Conservation (phyloP, 495 filamentous ascomycete genomes). For the Halenospora varia region DNA sequence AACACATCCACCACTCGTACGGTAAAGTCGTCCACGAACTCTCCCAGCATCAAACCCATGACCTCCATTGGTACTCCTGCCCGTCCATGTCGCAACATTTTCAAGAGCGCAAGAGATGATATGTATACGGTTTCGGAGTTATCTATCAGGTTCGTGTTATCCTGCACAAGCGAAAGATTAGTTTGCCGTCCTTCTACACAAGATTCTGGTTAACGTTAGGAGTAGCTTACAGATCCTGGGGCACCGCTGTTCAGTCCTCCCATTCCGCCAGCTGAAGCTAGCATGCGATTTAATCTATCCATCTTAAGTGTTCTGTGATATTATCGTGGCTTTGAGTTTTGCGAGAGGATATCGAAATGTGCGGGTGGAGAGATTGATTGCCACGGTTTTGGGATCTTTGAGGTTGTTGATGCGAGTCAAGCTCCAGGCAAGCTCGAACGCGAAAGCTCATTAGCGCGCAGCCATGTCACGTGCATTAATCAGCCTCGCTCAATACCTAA, state of each 20-base stretch:
- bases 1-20: slow-evolving; percentile 97
- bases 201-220: neutral
- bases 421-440: slow-evolving; percentile 7
- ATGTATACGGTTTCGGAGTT: slow-evolving; percentile 99
- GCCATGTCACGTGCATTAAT: slow-evolving; percentile 6
- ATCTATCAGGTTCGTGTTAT: slow-evolving; percentile 84
- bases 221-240: slow-evolving; percentile 69
- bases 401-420: neutral
- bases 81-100: slow-evolving; percentile 96
- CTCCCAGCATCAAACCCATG: slow-evolving; percentile 98
- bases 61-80: slow-evolving; percentile 99
- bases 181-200: neutral
- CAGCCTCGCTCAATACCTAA: slow-evolving; percentile 5
- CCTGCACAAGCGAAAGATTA: slow-evolving; percentile 42
- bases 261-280: slow-evolving; percentile 76
- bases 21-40: slow-evolving; percentile 98
- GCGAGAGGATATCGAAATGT: neutral
- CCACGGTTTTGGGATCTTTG: slow-evolving; percentile 6
- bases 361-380: slow-evolving; percentile 7
- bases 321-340: neutral
- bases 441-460: slow-evolving; percentile 9
- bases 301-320: slow-evolving; percentile 39
- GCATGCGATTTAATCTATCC: slow-evolving; percentile 84
- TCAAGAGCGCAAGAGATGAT: slow-evolving; percentile 92
- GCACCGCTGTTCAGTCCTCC: slow-evolving; percentile 61